Conservation (phyloP, 257 asterid species). For the Solanum medicagineum region DNA sequence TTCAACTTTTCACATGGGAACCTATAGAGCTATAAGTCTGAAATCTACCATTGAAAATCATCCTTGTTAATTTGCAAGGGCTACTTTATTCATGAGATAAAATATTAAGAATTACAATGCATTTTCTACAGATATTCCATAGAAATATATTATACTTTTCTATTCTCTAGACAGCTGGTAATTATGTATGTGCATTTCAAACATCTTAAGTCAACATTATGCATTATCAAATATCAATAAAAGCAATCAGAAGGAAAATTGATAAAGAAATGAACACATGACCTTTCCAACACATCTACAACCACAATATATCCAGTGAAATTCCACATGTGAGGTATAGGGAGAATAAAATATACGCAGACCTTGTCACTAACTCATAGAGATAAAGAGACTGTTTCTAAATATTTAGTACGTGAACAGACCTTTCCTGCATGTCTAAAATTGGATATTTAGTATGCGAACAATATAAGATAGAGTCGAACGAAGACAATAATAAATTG, state of each 20-base stretch:
- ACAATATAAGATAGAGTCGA: neutral
- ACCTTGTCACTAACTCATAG: too few relatives aligned
- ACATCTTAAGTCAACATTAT: neutral
- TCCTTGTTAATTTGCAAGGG: neutral
- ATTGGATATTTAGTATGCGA: neutral
- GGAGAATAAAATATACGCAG: too few relatives aligned
- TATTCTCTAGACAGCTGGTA: neutral
- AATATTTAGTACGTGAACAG: too few relatives aligned
- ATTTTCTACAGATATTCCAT: neutral
- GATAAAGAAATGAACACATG: neutral
- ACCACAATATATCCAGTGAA: accelerated
- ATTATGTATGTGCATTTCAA: neutral
- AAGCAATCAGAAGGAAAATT: neutral
- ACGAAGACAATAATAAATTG: neutral
- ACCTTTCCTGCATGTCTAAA: neutral
- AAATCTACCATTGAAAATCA: neutral
- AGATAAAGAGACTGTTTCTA: too few relatives aligned
- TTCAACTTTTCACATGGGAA: neutral
- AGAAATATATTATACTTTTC: neutral
- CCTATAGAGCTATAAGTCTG: neutral
- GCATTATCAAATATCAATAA: neutral
- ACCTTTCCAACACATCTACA: neutral
- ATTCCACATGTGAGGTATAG: too few relatives aligned
- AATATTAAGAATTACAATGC: neutral
- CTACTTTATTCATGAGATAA: neutral